Evolutionary conservation across 2,329 filamentous ascomycete species (phyloP).

Genomic region (Colletotrichum costaricense): DNA sequence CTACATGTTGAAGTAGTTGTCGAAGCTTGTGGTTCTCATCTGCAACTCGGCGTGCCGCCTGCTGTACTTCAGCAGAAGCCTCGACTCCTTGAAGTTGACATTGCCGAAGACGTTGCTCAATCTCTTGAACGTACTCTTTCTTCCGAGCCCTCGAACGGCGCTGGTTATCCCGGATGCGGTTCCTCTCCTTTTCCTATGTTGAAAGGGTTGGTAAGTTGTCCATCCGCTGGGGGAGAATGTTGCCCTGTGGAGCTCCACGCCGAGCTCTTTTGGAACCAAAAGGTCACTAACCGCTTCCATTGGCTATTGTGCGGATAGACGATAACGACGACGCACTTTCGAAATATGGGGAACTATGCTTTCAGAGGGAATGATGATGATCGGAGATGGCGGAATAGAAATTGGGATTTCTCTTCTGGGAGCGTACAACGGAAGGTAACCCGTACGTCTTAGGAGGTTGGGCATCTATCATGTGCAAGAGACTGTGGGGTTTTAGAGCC

Average conservation of each 20-base stretch:
- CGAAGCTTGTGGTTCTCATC: conserved; percentile 77
- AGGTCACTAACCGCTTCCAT: conserved; percentile 32
- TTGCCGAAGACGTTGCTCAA: conserved; percentile 72
- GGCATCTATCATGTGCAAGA: conserved; percentile 14
- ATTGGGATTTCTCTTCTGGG: neutral
- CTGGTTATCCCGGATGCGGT: conserved; percentile 80
- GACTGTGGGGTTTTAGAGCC: conserved; percentile 7
- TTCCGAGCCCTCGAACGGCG: conserved; percentile 78
- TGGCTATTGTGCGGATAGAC: conserved; percentile 7
- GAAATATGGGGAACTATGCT: neutral
- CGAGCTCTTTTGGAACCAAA: neutral
- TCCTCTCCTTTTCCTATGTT: conserved; percentile 31
- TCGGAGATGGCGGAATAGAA: neutral
- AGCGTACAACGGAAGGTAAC: neutral
- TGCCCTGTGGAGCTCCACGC: neutral
- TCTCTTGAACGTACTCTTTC: conserved; percentile 78
- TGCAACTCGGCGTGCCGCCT: conserved; percentile 74
- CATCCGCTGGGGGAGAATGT: neutral
- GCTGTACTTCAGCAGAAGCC: conserved; percentile 78
- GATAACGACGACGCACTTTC: neutral
- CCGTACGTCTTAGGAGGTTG: conserved; percentile 13
- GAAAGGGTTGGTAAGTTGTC: conserved; percentile 26
- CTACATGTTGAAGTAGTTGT: conserved; percentile 66
- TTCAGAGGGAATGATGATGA: neutral
- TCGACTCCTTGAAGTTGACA: conserved; percentile 75